phyloP scores from a whole-genome alignment of 768 basidiomycete genomes.

The Suillus lakei region DNA sequence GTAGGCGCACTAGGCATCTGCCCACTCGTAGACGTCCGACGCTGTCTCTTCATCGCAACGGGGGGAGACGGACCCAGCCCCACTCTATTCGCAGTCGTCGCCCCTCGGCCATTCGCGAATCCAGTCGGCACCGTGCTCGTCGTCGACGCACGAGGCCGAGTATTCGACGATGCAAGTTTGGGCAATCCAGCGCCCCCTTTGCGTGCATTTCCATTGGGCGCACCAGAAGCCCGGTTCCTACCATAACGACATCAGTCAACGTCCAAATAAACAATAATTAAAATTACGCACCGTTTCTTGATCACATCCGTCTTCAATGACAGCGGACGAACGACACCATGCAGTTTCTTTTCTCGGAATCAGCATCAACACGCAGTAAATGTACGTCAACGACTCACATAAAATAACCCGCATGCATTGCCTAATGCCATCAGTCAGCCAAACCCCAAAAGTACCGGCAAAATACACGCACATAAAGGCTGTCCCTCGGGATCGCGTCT shows the following conservation, averaged over 20 bases:
- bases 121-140: constrained; percentile 61
- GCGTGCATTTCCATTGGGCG: constrained; percentile 66
- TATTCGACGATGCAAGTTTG: constrained; percentile 76
- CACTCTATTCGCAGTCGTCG: constrained; percentile 36
- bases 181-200: constrained; percentile 66
- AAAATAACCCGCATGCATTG: constrained; percentile 93
- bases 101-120: constrained; percentile 44
- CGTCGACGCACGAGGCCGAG: constrained; percentile 72
- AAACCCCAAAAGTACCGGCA: constrained; percentile 9
- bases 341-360: constrained; percentile 74
- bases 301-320: constrained; percentile 97
- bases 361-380: constrained; percentile 13
- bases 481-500: constrained; percentile 92
- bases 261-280: not conserved
- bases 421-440: constrained; percentile 44
- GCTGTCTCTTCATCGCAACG: constrained; percentile 74
- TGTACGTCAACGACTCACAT: constrained; percentile 56
- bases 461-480: constrained; percentile 71
- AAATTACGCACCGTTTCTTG: constrained; percentile 83
- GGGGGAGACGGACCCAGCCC: constrained; percentile 23
- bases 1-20: constrained; percentile 44
- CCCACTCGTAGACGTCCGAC: constrained; percentile 71
- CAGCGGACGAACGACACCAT: constrained; percentile 91
- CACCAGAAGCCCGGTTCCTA: constrained; percentile 83
- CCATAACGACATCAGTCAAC: not conserved